Conservation (phyloP, 2,329 filamentous ascomycete genomes). For the Aureobasidium sp. region DNA sequence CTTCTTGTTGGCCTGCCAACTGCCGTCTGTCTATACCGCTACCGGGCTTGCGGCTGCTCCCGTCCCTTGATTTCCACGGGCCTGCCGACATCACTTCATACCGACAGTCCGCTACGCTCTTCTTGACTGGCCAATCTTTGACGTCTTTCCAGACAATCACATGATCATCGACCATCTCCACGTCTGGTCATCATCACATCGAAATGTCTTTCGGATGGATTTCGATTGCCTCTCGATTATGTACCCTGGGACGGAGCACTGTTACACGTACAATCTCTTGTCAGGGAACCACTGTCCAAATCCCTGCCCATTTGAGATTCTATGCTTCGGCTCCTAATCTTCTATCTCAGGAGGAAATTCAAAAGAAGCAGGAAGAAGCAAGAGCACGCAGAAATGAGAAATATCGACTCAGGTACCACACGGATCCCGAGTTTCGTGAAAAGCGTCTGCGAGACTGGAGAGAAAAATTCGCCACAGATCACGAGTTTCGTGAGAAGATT, state of each 20-base stretch:
- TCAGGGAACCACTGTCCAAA: not conserved
- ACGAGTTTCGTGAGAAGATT: not conserved
- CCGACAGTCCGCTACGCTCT: not conserved
- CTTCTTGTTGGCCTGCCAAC: constrained; percentile 8
- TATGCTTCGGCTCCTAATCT: not conserved
- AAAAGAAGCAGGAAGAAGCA: not conserved
- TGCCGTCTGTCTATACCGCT: not conserved
- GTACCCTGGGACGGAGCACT: not conserved
- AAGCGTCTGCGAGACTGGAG: not conserved
- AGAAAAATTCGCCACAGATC: not conserved
- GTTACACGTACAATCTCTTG: not conserved
- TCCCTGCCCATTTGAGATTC: not conserved
- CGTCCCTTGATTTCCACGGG: not conserved
- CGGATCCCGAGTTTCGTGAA: not conserved
- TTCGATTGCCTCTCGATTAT: not conserved
- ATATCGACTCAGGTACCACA: not conserved
- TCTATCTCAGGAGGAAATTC: not conserved
- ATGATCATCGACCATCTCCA: no score
- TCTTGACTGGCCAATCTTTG: not conserved
- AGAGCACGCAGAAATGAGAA: not conserved
- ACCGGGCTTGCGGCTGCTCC: not conserved
- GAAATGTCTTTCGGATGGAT: not conserved
- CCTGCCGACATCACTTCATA: not conserved
- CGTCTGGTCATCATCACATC: not conserved
- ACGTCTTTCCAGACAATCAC: not conserved